Percentiles rank a stretch among this genome's conserved stretches.
Conservation (phyloP, 1,139 yeast species). For the Lizanozyma gosingica region DNA sequence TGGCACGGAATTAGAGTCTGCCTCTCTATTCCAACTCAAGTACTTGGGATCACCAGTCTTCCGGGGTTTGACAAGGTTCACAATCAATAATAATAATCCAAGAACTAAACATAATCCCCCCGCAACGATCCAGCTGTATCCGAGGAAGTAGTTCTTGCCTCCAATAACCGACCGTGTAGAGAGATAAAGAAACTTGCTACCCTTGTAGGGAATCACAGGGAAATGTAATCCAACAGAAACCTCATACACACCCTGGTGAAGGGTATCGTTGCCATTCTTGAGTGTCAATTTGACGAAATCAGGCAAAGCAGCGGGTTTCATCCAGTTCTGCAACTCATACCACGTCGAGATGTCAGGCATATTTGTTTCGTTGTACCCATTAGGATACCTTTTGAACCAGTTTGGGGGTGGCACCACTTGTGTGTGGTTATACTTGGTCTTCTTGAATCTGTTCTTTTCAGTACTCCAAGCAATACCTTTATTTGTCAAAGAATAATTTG, state of each 20-base stretch:
- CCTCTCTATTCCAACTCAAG: slow-evolving; percentile 63
- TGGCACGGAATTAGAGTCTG: no score
- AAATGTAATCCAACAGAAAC: slow-evolving; percentile 73
- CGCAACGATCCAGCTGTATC: slow-evolving; percentile 82
- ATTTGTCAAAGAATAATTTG: slow-evolving; percentile 49
- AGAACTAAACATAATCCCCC: slow-evolving; percentile 79
- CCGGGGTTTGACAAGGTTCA: slow-evolving; percentile 61
- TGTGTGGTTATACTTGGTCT: slow-evolving; percentile 58
- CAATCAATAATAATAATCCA: slow-evolving; percentile 48
- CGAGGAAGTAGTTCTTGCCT: slow-evolving; percentile 81
- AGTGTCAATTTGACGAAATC: slow-evolving; percentile 74
- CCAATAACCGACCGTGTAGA: slow-evolving; percentile 86
- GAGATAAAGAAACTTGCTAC: slow-evolving; percentile 70
- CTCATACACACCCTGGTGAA: slow-evolving; percentile 63
- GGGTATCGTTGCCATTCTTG: slow-evolving; percentile 61
- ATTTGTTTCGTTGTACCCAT: slow-evolving; percentile 80
- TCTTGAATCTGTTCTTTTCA: slow-evolving; percentile 69
- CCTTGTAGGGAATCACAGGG: slow-evolving; percentile 78
- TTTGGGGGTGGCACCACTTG: slow-evolving; percentile 94
- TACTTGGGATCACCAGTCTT: slow-evolving; percentile 66
- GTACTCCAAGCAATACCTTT: slow-evolving; percentile 82
- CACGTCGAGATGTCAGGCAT: slow-evolving; percentile 73
- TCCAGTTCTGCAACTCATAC: slow-evolving; percentile 94
- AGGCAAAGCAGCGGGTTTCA: slow-evolving; percentile 89
- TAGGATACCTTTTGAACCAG: slow-evolving; percentile 78